Evolutionary conservation across 345 rosid species (phyloP).

Genomic region (Moricandia moricandioides): DNA sequence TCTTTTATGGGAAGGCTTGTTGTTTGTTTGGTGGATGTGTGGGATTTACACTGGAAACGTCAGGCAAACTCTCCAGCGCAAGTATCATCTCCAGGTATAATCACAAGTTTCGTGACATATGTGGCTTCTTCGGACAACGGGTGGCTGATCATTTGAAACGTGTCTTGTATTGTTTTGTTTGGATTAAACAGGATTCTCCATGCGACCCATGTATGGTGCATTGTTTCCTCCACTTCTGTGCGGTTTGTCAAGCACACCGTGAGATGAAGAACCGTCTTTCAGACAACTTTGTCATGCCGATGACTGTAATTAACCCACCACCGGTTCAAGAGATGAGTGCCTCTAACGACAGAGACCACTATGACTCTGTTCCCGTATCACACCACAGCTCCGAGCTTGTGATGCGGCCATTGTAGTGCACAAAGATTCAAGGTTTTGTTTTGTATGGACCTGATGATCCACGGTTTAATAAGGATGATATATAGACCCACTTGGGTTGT

Average conservation of each 20-base stretch:
- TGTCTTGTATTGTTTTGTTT: slow-evolving; percentile 3
- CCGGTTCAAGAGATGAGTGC: slow-evolving; percentile 84
- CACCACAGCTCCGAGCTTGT: slow-evolving; percentile 34
- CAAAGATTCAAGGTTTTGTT: slow-evolving; percentile 15
- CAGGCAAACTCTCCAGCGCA: slow-evolving; percentile 77
- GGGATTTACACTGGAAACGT: slow-evolving; percentile 89
- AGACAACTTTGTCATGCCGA: slow-evolving; percentile 74
- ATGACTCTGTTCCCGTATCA: slow-evolving; percentile 26
- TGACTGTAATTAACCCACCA: slow-evolving; percentile 87
- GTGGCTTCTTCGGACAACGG: not conserved
- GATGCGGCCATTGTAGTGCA: slow-evolving; percentile 36
- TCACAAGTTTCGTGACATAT: not conserved
- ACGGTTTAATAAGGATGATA: not conserved
- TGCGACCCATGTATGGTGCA: slow-evolving; percentile 82
- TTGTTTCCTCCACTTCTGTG: slow-evolving; percentile 72
- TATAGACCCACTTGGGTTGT: slow-evolving; percentile 19
- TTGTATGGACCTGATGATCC: slow-evolving; percentile 12
- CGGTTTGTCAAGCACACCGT: slow-evolving; percentile 79
- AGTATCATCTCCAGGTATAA: slow-evolving; percentile 84
- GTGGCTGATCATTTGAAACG: not conserved
- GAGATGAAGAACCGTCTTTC: slow-evolving; percentile 82
- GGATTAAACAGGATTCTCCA: slow-evolving; percentile 66
- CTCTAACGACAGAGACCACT: not conserved
- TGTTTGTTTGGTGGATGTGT: slow-evolving; percentile 99
- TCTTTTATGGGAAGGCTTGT: slow-evolving; percentile 78